Conservation (phyloP, 345 rosid species). For the Nasturtium officinale region DNA sequence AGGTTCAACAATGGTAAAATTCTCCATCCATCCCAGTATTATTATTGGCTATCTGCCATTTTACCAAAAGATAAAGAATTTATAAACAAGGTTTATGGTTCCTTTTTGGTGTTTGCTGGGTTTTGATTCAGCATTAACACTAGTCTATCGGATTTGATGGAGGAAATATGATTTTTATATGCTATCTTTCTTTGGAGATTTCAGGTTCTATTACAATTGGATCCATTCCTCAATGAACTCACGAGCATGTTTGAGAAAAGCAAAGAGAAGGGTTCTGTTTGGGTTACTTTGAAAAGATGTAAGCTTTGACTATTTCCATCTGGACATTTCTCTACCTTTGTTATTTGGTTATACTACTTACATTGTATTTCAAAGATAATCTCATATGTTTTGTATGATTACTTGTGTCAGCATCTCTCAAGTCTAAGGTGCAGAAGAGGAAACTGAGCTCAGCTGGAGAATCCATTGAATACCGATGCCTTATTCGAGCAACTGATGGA, state of each 20-base stretch:
- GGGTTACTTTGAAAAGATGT: conserved; percentile 98
- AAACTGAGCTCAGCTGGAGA: conserved; percentile 64
- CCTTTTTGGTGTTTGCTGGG: not conserved
- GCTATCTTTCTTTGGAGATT: not conserved
- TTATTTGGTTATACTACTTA: conserved; percentile 6
- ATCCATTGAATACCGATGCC: conserved; percentile 78
- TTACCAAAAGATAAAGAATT: not conserved
- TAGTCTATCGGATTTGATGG: not conserved
- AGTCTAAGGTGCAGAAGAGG: conserved; percentile 76
- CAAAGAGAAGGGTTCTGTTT: conserved; percentile 79
- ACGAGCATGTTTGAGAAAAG: conserved; percentile 85
- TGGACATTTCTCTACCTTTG: not conserved
- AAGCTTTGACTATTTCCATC: conserved; percentile 18
- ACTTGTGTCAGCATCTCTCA: conserved; percentile 63
- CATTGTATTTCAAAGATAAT: not conserved
- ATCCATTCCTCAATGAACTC: conserved; percentile 90
- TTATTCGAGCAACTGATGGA: conserved; percentile 87
- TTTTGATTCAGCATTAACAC: conserved; percentile 14
- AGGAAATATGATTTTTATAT: not conserved
- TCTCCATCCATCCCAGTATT: conserved; percentile 3
- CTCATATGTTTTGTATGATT: not conserved
- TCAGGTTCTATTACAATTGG: conserved; percentile 77
- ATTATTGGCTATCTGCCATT: conserved; percentile 12
- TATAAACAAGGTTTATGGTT: not conserved
- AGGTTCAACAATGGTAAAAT: conserved; percentile 38